These are phyloP conservation scores for Harringtonia aguacate DNA, from an alignment of 2,329 filamentous ascomycete species.

Conservation along the genomic window DNA sequence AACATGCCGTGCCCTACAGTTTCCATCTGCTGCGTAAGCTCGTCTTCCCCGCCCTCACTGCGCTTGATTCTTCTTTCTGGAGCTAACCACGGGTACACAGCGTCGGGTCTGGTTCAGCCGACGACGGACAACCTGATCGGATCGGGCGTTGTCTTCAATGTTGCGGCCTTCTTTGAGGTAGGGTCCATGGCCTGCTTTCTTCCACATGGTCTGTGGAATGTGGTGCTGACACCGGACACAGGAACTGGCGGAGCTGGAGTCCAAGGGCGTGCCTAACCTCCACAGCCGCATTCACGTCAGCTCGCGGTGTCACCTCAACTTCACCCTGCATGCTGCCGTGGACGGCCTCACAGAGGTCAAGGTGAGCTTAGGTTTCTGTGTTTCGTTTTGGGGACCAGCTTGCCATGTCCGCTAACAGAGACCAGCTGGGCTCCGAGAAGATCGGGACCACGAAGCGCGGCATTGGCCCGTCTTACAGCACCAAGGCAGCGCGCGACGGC, in stretches of 20 bases:
- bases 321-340: slow-evolving; percentile 55
- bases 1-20: slow-evolving; percentile 3
- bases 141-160: slow-evolving; percentile 56
- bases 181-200: no score
- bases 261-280: slow-evolving; percentile 25
- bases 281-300: slow-evolving; percentile 48
- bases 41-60: background rate
- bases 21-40: slow-evolving; percentile 22
- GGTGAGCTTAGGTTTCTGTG: background rate
- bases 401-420: background rate
- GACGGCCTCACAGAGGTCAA: slow-evolving; percentile 36
- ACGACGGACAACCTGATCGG: slow-evolving; percentile 64
- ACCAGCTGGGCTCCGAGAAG: slow-evolving; percentile 27
- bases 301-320: slow-evolving; percentile 52
- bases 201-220: no score
- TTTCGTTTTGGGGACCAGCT: no score
- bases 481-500: slow-evolving; percentile 53
- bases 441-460: slow-evolving; percentile 16
- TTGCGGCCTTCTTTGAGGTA: slow-evolving; percentile 30
- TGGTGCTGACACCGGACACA: background rate
- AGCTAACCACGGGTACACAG: slow-evolving; percentile 37
- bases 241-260: slow-evolving; percentile 28
- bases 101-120: slow-evolving; percentile 63
- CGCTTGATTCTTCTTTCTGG: background rate
- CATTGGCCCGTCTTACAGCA: slow-evolving; percentile 23